Evolutionary conservation across 2,329 filamentous ascomycete genomes (phyloP), one percentile per base, ranked within the genome.

Genomic region (Aspergillus brunneoviolaceus): DNA sequence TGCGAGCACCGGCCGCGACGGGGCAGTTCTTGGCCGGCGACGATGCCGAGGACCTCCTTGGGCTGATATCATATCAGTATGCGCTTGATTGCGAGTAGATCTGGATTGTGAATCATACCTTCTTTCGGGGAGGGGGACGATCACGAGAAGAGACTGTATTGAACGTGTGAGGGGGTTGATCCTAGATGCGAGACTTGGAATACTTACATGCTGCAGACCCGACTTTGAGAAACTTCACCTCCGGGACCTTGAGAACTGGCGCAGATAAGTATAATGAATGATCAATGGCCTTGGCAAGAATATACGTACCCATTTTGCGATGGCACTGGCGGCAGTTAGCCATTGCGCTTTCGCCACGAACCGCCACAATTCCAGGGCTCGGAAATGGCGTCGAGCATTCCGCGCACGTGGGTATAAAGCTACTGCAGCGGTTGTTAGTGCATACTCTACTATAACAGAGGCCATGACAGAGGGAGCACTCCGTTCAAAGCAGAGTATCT

Each of bases 251-350:
- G 76, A 95, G 91, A 16, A 85, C 81, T 82, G 55, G 39, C 19
- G 16, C 16, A 45, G 7, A 35, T 27, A 7, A 19, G 0, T 9
- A 49, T 59, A 25, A 60, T 42, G 14, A 39, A 25, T 12, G 39
- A 4, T 2, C 25, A 12, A 1, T 42, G 25, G 16, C 7, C n/a
- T 33, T n/a, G 16, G 14, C 3, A 9, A 4, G 7, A 19, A 10
- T 4, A 31, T 54, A 67, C 77, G 11, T 75, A 84, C 82, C 89
- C 84, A 95, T 93, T 72, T 88, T 89, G 56, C 82, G 81, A 79
- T 95, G 91, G 72, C 91, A 96, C 68, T 89, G 85, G 52, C 91
- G 86, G 76, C 91, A 96, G 42, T 91, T 84, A 60, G 91, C 90
- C 69, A 87, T 87, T 23, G 86, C 84, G 19, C 85, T 85, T 61